These are phyloP conservation scores for Rhodofomes roseus DNA, from an alignment of 1,284 basidiomycete genomes.

Conservation along the genomic window DNA sequence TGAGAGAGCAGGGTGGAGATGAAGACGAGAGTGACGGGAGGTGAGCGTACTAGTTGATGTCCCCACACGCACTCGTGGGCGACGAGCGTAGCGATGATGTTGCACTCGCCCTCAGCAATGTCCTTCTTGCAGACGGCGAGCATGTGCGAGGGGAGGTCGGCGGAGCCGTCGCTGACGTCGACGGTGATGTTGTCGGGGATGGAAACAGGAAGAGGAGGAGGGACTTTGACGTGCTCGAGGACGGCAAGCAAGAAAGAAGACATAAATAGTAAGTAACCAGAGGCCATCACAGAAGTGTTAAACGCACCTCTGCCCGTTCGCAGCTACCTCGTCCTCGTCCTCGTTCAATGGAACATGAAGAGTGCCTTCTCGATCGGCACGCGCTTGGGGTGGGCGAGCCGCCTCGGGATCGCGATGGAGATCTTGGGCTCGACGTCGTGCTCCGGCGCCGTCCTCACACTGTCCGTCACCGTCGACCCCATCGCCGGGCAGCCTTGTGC, in stretches of 20 bases:
- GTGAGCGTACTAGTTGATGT: constrained; percentile 46
- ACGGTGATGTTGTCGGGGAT: constrained; percentile 24
- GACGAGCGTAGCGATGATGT: constrained; percentile 45
- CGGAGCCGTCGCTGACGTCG: constrained; percentile 26
- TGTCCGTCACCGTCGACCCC: too few species aligned
- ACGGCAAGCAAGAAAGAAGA: constrained; percentile 1
- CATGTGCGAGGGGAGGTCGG: constrained; percentile 49
- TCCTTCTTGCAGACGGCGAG: constrained; percentile 41
- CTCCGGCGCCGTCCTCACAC: constrained; percentile 3
- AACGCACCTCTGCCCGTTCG: constrained; percentile 30
- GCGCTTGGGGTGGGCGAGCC: constrained; percentile 30
- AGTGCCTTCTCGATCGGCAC: constrained; percentile 26
- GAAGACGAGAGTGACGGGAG: constrained; percentile 37
- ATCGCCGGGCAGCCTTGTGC: too few species aligned
- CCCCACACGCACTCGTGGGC: constrained; percentile 51
- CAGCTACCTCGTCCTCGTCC: constrained; percentile 28
- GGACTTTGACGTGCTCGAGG: constrained; percentile 11
- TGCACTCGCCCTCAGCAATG: constrained; percentile 17
- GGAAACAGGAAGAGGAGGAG: neutral
- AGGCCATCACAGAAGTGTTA: neutral
- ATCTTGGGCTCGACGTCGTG: neutral
- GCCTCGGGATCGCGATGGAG: constrained; percentile 26
- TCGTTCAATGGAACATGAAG: constrained; percentile 31
- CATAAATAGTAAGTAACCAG: neutral
- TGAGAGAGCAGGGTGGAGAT: constrained; percentile 1